Evolutionary conservation across 1,284 basidiomycete genomes (phyloP), one percentile per base, ranked within the genome.

Genomic region (Ganoderma multipileum): DNA sequence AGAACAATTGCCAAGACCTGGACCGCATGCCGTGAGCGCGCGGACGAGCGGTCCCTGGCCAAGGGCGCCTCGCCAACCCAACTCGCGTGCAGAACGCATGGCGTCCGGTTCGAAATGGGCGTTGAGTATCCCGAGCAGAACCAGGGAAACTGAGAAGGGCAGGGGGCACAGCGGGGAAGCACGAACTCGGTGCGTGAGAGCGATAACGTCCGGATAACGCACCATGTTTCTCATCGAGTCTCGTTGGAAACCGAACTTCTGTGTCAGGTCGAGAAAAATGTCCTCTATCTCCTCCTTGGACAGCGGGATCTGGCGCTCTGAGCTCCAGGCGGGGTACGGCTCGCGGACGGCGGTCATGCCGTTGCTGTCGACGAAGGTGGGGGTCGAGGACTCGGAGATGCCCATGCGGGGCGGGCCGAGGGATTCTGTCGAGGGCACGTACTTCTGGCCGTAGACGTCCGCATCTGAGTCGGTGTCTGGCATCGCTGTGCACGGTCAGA

Each of bases 241-340:
- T 70, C 93, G 86, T 83, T 97, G 97, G 81, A 99, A 99, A 73
- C 97, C 98, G 82, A 99, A 99, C 84, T 99, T 99, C 87, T 99
- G 96, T 42, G 96, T 93, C 30, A 99, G 86, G 83, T 99, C 98
- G 71, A 99, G 91, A 78, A 99, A 96, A 65, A 99, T 95, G 79
- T 99, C 97, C 82, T 99, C 97, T 69, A 99, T 99, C 84, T 99
- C 98, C 79, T 99, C 97, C 84, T 98, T 99, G 41, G 96, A 96
- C 14, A 99, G 85, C 16, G 97, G 97, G 70, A 98, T 98, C 76
- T 96, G 91, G 63, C 95, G 91, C 69, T 98, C 96, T 54, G 91
- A 83, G 20, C 91, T 91, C 97, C 98, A 99, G 0, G 96, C 95
- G 0, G 97, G 96, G 75, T 97, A 97, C 23, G 94, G 89, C 75